Base-by-base conservation (phyloP, 768 basidiomycete genomes). In the Leccinellum albellum region DNA sequence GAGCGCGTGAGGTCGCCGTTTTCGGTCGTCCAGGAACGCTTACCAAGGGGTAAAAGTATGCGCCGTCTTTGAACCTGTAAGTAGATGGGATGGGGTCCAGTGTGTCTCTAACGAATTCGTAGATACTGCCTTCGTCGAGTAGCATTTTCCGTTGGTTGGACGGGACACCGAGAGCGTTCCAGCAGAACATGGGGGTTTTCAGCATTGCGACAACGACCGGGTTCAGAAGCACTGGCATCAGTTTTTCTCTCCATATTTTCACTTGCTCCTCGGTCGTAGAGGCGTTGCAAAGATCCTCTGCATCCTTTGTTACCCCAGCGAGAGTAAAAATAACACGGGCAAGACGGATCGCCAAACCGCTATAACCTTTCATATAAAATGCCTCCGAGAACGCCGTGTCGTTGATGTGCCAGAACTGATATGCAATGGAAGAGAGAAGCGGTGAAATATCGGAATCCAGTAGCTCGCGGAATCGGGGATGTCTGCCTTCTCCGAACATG, bases 101-200 rank as follows among this genome's bases (percentile, higher is more conserved):
- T 4, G 82, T 82, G 31, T 83, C 78, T 33, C 73, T 66, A 46
- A 85, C 75, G 55, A 80, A 83, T 20, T 81, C 79, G 55, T 78
- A 83, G 1, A 70, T 51, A 21, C 73, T 67, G 21, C 82, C 81
- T 56, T 83, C 82, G 8, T 80, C 67, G 24, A 86, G 62, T 53
- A 88, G 71, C 78, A 85, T 83, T 55, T 75, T 74, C 58, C 85
- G 77, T 72, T 89, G 87, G 64, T 87, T 86, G 60, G 78, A 72
- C 4, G 89, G 88, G 4, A 91, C 89, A 15, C 89, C 89, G 23
- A 91, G 73, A 0, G 88, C 88, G 63, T 88, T 88, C 89, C 89
- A 91, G 60, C 84, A 86, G 59, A 86, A 74, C 15, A 68, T 52
- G 26, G 77, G 78, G 9, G 72, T 75, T 54, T 77, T 70, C 54